Conservation (phyloP, 2,329 filamentous ascomycete genomes). For the Fusarium sp. region DNA sequence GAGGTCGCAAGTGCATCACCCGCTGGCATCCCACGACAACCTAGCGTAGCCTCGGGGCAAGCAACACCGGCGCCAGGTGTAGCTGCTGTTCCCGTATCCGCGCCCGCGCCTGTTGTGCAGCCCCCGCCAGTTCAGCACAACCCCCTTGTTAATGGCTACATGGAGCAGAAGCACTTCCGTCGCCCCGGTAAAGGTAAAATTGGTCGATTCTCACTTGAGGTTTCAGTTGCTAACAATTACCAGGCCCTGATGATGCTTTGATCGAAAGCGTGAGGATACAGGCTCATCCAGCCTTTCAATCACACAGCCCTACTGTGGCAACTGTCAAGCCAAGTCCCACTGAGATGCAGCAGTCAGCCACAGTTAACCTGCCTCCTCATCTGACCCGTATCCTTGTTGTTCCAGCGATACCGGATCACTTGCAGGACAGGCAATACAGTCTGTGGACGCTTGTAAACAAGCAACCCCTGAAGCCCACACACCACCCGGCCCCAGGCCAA, state of each 20-base stretch:
- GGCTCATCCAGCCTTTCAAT: constrained; percentile 75
- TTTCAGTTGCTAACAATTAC: constrained; percentile 37
- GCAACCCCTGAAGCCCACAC: constrained; percentile 65
- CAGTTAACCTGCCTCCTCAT: constrained; percentile 74
- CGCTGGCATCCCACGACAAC: constrained; percentile 35
- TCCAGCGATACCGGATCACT: constrained; percentile 71
- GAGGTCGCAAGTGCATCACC: constrained; percentile 46
- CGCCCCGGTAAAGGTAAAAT: constrained; percentile 57
- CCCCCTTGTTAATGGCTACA: constrained; percentile 46
- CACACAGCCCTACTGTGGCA: constrained; percentile 71
- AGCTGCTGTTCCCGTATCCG: constrained; percentile 25
- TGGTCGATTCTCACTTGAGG: no score
- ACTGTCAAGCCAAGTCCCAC: constrained; percentile 74
- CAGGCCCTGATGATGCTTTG: constrained; percentile 71
- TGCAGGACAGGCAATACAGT: constrained; percentile 78
- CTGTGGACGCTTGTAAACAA: constrained; percentile 80
- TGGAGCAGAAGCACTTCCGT: constrained; percentile 54
- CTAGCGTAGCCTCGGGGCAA: constrained; percentile 32
- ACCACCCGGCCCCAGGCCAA: constrained; percentile 65
- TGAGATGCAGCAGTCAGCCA: constrained; percentile 77
- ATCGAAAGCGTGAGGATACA: constrained; percentile 74
- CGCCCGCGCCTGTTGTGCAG: constrained; percentile 33
- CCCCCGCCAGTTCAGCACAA: constrained; percentile 44
- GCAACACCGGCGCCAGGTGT: constrained; percentile 6
- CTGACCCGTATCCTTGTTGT: constrained; percentile 79